Evolutionary conservation across 2,329 filamentous ascomycete species (phyloP).

Genomic region (Sclerotiophoma versabilis): DNA sequence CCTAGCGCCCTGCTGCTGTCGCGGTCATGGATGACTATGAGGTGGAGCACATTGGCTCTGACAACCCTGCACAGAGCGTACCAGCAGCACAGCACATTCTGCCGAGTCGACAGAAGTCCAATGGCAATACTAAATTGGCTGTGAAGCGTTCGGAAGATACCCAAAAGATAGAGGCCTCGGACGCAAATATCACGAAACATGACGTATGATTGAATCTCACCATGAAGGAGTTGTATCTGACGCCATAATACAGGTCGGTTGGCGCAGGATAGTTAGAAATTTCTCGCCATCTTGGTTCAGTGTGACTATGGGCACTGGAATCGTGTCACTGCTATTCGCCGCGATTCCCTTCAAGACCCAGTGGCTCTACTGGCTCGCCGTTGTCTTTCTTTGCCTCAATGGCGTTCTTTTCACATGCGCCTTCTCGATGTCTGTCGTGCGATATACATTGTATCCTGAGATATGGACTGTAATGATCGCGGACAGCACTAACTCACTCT

Average conservation of each 20-base stretch:
- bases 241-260: slow-evolving; percentile 32
- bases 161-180: neutral
- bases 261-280: slow-evolving; percentile 47
- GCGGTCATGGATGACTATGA: slow-evolving; percentile 39
- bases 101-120: slow-evolving; percentile 23
- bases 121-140: slow-evolving; percentile 11
- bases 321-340: slow-evolving; percentile 68
- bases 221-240: neutral
- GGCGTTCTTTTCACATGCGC: slow-evolving; percentile 64
- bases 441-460: slow-evolving; percentile 70
- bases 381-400: slow-evolving; percentile 68
- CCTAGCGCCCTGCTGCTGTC: neutral
- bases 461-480: slow-evolving; percentile 71
- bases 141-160: neutral
- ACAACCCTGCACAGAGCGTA: slow-evolving; percentile 39
- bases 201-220: slow-evolving; percentile 23
- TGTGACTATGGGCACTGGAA: slow-evolving; percentile 68
- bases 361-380: slow-evolving; percentile 67
- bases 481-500: slow-evolving; percentile 72
- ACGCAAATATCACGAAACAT: slow-evolving; percentile 31
- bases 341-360: slow-evolving; percentile 66
- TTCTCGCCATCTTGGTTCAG: slow-evolving; percentile 50
- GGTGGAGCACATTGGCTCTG: slow-evolving; percentile 33
- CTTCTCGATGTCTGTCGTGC: slow-evolving; percentile 61
- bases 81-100: slow-evolving; percentile 28